These are phyloP conservation scores for Groenewaldozyma salmanticensis DNA, from an alignment of 805 yeast genomes.

Conservation along the genomic window DNA sequence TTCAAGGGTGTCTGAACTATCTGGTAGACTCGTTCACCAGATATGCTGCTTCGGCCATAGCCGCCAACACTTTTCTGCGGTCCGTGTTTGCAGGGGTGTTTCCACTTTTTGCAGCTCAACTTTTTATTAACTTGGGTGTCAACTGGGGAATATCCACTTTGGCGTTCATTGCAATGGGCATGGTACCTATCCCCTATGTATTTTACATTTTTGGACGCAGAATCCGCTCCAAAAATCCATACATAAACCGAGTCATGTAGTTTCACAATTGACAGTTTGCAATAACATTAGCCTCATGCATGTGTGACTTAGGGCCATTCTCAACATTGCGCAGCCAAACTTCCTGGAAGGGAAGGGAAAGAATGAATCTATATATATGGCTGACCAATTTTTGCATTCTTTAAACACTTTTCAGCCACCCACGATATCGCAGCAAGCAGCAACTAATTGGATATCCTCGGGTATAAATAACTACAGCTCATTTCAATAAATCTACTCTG, in stretches of 20 bases:
- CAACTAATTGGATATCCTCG: too few species aligned
- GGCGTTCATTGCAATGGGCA: slow-evolving; percentile 38
- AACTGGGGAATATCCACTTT: slow-evolving; percentile 48
- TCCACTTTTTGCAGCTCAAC: slow-evolving; percentile 47
- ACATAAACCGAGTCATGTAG: slow-evolving; percentile 13
- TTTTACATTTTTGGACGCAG: slow-evolving; percentile 41
- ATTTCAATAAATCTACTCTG: too few species aligned
- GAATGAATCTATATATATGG: too few species aligned
- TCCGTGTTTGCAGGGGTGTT: slow-evolving; percentile 52
- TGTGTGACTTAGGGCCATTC: too few species aligned
- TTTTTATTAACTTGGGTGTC: slow-evolving; percentile 42
- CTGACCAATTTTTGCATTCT: too few species aligned
- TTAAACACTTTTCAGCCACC: too few species aligned
- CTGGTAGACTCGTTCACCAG: slow-evolving; percentile 50
- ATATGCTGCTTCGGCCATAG: slow-evolving; percentile 54
- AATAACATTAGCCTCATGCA: too few species aligned
- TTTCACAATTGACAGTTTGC: too few species aligned
- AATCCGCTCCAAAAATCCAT: slow-evolving; percentile 26
- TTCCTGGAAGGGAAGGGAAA: too few species aligned
- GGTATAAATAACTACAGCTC: too few species aligned
- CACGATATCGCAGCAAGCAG: too few species aligned
- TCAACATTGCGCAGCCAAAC: too few species aligned
- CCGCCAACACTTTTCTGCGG: slow-evolving; percentile 52
- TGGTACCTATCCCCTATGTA: slow-evolving; percentile 49
- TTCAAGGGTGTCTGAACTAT: slow-evolving; percentile 51